These are phyloP conservation scores for Plasmodium gaboni DNA, from an alignment of 169 alveolate genomes.

Conservation along the genomic window DNA sequence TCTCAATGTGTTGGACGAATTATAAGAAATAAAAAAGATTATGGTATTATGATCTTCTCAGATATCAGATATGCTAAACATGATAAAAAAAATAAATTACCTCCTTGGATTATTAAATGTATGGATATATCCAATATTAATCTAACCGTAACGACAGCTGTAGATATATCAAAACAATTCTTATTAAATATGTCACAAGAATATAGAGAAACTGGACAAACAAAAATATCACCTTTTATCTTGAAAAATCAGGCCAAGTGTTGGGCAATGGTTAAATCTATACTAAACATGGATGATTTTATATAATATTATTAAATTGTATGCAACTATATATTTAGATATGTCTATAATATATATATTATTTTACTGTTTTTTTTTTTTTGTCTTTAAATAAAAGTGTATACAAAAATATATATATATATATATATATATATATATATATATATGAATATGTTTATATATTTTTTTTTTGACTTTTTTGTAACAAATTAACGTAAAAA, in stretches of 20 bases:
- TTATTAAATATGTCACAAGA: constrained; percentile 85
- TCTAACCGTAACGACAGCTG: constrained; percentile 90
- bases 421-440: no score
- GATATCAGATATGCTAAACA: constrained; percentile 89
- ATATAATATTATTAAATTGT: not conserved
- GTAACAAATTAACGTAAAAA: no score
- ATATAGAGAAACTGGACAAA: constrained; percentile 81
- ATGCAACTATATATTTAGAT: no score
- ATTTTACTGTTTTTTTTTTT: no score
- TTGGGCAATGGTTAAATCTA: constrained; percentile 80
- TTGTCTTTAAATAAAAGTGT: no score
- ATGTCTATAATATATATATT: no score
- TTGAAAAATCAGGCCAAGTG: constrained; percentile 78
- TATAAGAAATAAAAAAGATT: constrained; percentile 94
- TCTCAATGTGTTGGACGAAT: constrained; percentile 99
- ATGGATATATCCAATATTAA: constrained; percentile 85
- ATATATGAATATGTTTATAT: no score
- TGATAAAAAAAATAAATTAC: constrained; percentile 91
- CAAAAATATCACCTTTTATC: constrained; percentile 81
- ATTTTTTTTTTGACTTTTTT: no score
- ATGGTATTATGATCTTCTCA: constrained; percentile 95
- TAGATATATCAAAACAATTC: constrained; percentile 80
- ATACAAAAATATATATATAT: no score
- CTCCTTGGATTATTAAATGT: constrained; percentile 92
- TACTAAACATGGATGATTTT: constrained; percentile 60